Evolutionary conservation across 495 filamentous ascomycete genomes (phyloP).

Genomic region (Xylaria grammica): DNA sequence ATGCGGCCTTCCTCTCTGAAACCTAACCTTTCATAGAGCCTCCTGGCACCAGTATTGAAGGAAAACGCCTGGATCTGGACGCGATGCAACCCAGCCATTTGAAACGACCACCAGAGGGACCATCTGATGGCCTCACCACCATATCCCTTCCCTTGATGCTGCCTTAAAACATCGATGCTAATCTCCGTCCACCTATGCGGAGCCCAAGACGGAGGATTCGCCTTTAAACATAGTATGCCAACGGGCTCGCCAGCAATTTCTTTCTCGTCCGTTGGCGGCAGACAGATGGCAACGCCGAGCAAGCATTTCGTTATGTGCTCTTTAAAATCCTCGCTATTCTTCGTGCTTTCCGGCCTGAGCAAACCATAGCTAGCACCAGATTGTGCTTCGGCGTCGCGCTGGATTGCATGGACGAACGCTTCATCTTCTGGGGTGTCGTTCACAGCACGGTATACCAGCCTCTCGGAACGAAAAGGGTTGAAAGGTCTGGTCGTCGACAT

Average conservation of each 20-base stretch:
- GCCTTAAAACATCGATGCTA: conserved; percentile 44
- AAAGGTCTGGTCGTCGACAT: conserved; percentile 24
- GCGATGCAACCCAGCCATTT: conserved; percentile 51
- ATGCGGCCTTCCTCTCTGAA: conserved; percentile 55
- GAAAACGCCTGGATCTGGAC: conserved; percentile 46
- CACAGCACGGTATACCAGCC: conserved; percentile 44
- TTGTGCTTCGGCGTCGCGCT: conserved; percentile 33
- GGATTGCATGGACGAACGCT: conserved; percentile 32
- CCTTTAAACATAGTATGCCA: conserved; percentile 35
- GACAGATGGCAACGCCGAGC: conserved; percentile 48
- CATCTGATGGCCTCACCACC: conserved; percentile 59
- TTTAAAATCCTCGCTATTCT: conserved; percentile 26
- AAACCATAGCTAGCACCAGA: conserved; percentile 32
- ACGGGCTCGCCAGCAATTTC: conserved; percentile 18
- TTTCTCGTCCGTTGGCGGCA: conserved; percentile 23
- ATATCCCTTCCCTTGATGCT: conserved; percentile 55
- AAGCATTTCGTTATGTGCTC: conserved; percentile 36
- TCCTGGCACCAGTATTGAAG: conserved; percentile 50
- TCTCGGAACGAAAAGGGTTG: conserved; percentile 37
- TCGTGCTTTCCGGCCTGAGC: conserved; percentile 30
- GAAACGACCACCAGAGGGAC: conserved; percentile 56
- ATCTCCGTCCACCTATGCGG: conserved; percentile 53
- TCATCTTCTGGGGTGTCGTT: conserved; percentile 40
- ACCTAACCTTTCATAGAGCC: conserved; percentile 53
- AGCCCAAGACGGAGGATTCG: conserved; percentile 12